These are phyloP conservation scores for Lodderomyces elongisporus DNA, from an alignment of 1,139 yeast genomes.

Conservation along the genomic window DNA sequence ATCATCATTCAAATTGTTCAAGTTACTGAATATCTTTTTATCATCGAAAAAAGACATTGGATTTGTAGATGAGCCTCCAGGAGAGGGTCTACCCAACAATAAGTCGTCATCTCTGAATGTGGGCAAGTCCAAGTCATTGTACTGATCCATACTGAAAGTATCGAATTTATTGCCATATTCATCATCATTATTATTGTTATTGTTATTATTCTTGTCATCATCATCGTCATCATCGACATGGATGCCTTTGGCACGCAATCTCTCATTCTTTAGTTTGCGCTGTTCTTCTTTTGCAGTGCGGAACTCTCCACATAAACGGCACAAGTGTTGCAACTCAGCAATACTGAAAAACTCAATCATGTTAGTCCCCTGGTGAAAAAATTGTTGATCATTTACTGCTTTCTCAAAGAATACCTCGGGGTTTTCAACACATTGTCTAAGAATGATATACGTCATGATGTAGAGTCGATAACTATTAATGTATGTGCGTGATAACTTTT, in stretches of 20 bases:
- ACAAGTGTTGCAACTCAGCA: slow-evolving; percentile 33
- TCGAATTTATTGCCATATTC: slow-evolving; percentile 3
- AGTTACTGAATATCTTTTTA: slow-evolving; percentile 11
- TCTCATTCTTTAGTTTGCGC: slow-evolving; percentile 14
- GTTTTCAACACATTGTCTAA: slow-evolving; percentile 41
- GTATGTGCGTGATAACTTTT: slow-evolving; percentile 35
- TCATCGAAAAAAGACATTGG: slow-evolving; percentile 11
- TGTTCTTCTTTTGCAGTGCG: slow-evolving; percentile 36
- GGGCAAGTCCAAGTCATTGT: not conserved
- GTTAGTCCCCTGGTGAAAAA: slow-evolving; percentile 37
- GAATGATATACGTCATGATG: slow-evolving; percentile 39
- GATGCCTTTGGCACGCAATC: slow-evolving; percentile 6
- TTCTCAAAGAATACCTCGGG: slow-evolving; percentile 36
- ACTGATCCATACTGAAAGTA: slow-evolving; percentile 2
- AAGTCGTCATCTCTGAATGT: slow-evolving; percentile 5
- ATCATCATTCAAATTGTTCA: slow-evolving; percentile 13
- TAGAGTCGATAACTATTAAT: slow-evolving; percentile 39
- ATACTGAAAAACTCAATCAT: slow-evolving; percentile 37
- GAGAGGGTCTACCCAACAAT: slow-evolving; percentile 2
- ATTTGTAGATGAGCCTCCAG: slow-evolving; percentile 1
- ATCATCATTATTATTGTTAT: slow-evolving; percentile 1
- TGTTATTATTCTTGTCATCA: slow-evolving; percentile 3
- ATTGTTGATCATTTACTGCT: slow-evolving; percentile 23
- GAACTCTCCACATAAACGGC: slow-evolving; percentile 39
- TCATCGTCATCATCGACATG: slow-evolving; percentile 2